Percentiles rank a stretch among this genome's conserved stretches.
Evolutionary conservation across 208 protist genomes (phyloP).

Genomic region (Wallacemonas sp.): DNA sequence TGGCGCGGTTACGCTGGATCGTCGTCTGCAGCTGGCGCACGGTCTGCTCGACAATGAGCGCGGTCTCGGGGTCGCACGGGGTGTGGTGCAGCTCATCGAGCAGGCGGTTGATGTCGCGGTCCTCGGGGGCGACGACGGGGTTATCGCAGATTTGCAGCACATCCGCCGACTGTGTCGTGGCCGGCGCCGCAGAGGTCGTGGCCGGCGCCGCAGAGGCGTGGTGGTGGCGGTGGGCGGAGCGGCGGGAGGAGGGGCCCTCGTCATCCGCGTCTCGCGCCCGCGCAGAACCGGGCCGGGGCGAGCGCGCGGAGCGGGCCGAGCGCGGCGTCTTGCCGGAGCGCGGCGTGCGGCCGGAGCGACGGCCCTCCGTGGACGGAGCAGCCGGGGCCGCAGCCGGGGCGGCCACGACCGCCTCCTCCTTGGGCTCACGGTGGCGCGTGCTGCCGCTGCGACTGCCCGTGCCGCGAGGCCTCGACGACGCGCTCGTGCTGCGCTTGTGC

Average conservation of each 20-base stretch:
- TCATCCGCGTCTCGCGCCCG: neutral
- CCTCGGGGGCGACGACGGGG: slow-evolving; percentile 11
- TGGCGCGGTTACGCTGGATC: slow-evolving; percentile 29
- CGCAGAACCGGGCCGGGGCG: neutral
- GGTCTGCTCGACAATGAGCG: slow-evolving; percentile 31
- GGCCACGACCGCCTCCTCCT: neutral
- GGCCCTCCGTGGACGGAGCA: neutral
- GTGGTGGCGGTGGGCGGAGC: too few species aligned
- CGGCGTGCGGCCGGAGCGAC: slow-evolving; percentile 1
- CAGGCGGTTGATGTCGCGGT: slow-evolving; percentile 30
- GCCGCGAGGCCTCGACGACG: slow-evolving; percentile 22
- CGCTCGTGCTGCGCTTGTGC: slow-evolving; percentile 23
- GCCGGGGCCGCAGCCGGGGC: neutral
- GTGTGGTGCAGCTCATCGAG: slow-evolving; percentile 31
- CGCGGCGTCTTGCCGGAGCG: slow-evolving; percentile 3
- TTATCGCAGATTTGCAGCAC: slow-evolving; percentile 22
- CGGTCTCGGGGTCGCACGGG: slow-evolving; percentile 32
- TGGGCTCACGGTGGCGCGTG: neutral
- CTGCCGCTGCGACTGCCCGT: slow-evolving; percentile 18
- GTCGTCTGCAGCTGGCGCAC: slow-evolving; percentile 38
- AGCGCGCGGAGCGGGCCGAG: neutral
- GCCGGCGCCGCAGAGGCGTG: too few species aligned
- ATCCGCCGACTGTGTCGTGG: too few species aligned
- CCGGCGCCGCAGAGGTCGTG: too few species aligned
- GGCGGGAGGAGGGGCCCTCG: too few species aligned